Percentiles rank a stretch among this genome's conserved stretches.
These are phyloP conservation scores for Lecanicillium sp. DNA, from an alignment of 2,329 filamentous ascomycete species.

Conservation along the genomic window DNA sequence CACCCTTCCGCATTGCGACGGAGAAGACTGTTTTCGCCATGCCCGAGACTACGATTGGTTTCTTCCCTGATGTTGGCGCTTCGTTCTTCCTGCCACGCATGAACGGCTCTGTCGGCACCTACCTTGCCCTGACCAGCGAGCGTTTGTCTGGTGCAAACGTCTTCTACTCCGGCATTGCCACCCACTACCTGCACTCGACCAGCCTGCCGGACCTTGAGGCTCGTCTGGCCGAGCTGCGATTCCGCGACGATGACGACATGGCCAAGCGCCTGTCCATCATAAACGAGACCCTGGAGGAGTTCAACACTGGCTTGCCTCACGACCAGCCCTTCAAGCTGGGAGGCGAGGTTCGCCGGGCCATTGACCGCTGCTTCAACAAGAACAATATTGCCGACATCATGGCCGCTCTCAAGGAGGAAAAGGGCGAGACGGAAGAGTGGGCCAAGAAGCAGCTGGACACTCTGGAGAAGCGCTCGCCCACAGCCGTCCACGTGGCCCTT, in stretches of 20 bases:
- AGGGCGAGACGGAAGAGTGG: slow-evolving; percentile 57
- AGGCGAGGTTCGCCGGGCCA: slow-evolving; percentile 65
- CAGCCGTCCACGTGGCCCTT: slow-evolving; percentile 74
- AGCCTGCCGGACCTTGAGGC: slow-evolving; percentile 72
- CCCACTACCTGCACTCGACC: slow-evolving; percentile 92
- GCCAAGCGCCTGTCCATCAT: slow-evolving; percentile 61
- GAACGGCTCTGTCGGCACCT: slow-evolving; percentile 79
- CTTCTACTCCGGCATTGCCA: slow-evolving; percentile 86
- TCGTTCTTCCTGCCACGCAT: slow-evolving; percentile 92
- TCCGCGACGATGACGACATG: slow-evolving; percentile 65
- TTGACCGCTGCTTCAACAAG: slow-evolving; percentile 75
- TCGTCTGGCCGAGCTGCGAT: slow-evolving; percentile 80
- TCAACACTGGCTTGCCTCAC: slow-evolving; percentile 73
- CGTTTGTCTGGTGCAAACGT: slow-evolving; percentile 73
- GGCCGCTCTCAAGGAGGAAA: slow-evolving; percentile 49
- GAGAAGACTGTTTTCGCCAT: slow-evolving; percentile 95
- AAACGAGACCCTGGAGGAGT: slow-evolving; percentile 87
- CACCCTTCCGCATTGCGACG: slow-evolving; percentile 92
- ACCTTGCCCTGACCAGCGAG: slow-evolving; percentile 86
- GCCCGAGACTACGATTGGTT: slow-evolving; percentile 97
- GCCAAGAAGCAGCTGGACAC: slow-evolving; percentile 68
- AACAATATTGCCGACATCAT: slow-evolving; percentile 64
- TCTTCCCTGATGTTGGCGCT: slow-evolving; percentile 96
- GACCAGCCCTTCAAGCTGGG: slow-evolving; percentile 59
- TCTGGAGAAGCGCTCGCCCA: slow-evolving; percentile 73